Evolutionary conservation across 768 basidiomycete species (phyloP).

Genomic region (Amanita pallidorosea): DNA sequence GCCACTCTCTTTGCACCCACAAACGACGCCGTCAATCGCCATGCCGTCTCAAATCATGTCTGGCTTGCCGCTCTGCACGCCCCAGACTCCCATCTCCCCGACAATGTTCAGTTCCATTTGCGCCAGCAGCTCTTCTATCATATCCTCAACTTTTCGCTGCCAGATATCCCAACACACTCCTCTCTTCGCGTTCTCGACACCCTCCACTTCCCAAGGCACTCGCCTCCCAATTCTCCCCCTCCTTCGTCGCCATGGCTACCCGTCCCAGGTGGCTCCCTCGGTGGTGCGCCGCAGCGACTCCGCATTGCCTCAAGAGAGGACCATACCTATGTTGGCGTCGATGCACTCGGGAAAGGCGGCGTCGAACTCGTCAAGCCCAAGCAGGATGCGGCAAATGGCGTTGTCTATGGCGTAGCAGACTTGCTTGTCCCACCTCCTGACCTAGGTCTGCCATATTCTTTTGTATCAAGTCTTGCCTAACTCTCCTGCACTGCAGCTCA

Average conservation of each 20-base stretch:
- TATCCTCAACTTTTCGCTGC: constrained; percentile 72
- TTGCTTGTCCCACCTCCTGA: constrained; percentile 69
- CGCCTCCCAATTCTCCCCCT: constrained; percentile 53
- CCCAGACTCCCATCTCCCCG: constrained; percentile 27
- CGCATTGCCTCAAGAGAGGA: constrained; percentile 44
- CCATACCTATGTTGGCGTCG: constrained; percentile 53
- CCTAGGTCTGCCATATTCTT: constrained; percentile 42
- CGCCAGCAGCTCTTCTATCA: constrained; percentile 94
- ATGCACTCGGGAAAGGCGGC: constrained; percentile 75
- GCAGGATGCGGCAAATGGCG: constrained; percentile 61
- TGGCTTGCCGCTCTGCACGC: constrained; percentile 30
- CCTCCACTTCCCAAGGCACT: constrained; percentile 58
- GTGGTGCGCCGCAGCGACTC: constrained; percentile 72
- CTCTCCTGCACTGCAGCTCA: constrained; percentile 37
- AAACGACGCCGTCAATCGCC: constrained; percentile 72
- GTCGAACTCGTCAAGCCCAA: constrained; percentile 46
- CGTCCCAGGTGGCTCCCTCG: constrained; percentile 69
- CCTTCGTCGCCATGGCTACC: constrained; percentile 84
- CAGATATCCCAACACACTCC: constrained; percentile 29
- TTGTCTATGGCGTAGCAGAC: constrained; percentile 61
- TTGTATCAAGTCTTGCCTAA: constrained; percentile 6
- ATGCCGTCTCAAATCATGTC: constrained; percentile 23
- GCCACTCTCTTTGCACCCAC: constrained; percentile 92
- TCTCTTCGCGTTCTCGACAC: constrained; percentile 39
- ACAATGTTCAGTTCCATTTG: constrained; percentile 77